A percentile compares a stretch with the other conserved stretches of the same genome.
These are phyloP conservation scores for Diplodia intermedia DNA, from an alignment of 2,329 filamentous ascomycete species.

Conservation along the genomic window DNA sequence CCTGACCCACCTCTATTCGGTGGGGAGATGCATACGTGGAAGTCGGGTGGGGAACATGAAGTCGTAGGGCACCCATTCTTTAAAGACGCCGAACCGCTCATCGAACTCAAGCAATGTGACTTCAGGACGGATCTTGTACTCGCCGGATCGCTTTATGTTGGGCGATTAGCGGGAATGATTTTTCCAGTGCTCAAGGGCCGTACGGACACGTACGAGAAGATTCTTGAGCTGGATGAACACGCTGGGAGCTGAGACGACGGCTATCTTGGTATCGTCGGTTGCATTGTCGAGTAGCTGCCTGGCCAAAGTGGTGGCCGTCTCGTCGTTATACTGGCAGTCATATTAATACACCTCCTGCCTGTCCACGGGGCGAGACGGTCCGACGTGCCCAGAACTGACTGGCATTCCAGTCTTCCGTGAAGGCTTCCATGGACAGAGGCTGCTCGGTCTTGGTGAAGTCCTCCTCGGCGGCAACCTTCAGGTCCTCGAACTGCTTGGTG, in stretches of 20 bases:
- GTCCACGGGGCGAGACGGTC: constrained; percentile 26
- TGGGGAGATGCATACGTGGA: constrained; percentile 54
- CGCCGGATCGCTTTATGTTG: constrained; percentile 32
- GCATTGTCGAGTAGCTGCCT: constrained; percentile 69
- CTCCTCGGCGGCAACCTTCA: constrained; percentile 68
- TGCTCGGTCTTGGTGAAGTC: constrained; percentile 50
- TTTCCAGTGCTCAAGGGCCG: no score
- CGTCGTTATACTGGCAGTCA: constrained; percentile 68
- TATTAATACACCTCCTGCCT: constrained; percentile 24
- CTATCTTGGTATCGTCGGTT: constrained; percentile 65
- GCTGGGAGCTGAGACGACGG: constrained; percentile 76
- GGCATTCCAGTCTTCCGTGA: constrained; percentile 82
- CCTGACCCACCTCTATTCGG: neutral
- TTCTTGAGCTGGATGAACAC: constrained; percentile 80
- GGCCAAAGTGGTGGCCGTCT: constrained; percentile 70
- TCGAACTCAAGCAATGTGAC: constrained; percentile 77
- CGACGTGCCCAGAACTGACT: constrained; percentile 77
- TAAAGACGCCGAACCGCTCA: constrained; percentile 73
- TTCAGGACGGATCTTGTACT: constrained; percentile 56
- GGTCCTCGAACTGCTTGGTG: constrained; percentile 70
- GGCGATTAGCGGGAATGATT: neutral
- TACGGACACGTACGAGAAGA: constrained; percentile 59
- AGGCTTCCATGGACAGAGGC: constrained; percentile 68
- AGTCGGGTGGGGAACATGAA: constrained; percentile 72
- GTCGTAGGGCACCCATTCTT: constrained; percentile 78